Base-by-base conservation (phyloP, 2,329 filamentous ascomycete genomes). In the Penicillium janthinellum region DNA sequence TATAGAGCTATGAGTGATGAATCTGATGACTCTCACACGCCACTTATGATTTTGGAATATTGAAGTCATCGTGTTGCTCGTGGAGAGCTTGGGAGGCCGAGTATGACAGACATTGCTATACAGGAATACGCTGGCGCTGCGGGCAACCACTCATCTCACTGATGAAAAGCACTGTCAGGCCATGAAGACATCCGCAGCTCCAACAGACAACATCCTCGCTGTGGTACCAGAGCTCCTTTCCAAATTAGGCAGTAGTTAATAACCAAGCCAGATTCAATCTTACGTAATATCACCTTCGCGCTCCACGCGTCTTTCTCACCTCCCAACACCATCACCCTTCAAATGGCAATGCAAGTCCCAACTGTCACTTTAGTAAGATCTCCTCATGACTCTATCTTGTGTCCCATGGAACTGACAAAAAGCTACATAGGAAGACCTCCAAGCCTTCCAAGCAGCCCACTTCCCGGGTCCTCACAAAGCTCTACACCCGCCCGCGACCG, bases 371-470 rank as follows among this genome's bases (percentile, higher is more conserved):
- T 73, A 11, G 77, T 78, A 66, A 67, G 70, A 7, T 57, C 11
- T 51, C 17, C 10, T 6, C 4, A 10, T 10, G 6, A 14, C 15
- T 12, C 17, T 7, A n/a, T 20, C 17, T 2, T 11, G 6, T 14
- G 4, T 10, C 14, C n/a, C 15, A 11, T 8, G 3, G n/a, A 14
- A 17, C 49, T 63, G 48, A 60, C 20, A 6, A 20, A 1, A 5
- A 12, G 2, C 48, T 34, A 39, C 12, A 10, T 62, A 90, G 88
- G 79, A 84, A 72, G 87, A 90, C 45, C 76, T 90, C 35, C 71
- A 77, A 55, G 76, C 77, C 31, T 90, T 90, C 67, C 83, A 87
- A 63, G 75, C 82, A 44, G 73, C 79, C 17, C 88, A 91, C 67
- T 90, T 91, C 72, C 67, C 67, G 8, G 58, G 56, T 10, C 59